Percentiles rank a stretch among this genome's conserved stretches.
phyloP scores from a whole-genome alignment of 192 early-diverging fungal species.

The Obelidium mucronatum region DNA sequence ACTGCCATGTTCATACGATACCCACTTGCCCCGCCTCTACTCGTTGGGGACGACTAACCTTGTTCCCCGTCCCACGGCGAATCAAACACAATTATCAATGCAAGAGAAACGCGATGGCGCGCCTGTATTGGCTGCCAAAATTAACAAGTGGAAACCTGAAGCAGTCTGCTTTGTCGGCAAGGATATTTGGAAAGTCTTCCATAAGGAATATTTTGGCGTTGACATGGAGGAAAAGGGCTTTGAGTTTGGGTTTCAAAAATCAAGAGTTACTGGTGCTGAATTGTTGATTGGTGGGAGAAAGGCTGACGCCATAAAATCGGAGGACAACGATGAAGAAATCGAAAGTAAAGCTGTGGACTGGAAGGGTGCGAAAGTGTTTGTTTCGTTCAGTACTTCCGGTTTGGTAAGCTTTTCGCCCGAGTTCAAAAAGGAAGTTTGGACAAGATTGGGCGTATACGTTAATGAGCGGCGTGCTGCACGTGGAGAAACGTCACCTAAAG shows the following conservation, averaged over 20 bases:
- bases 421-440: constrained; percentile 19
- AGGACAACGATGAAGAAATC: not conserved
- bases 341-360: not conserved
- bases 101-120: constrained; percentile 26
- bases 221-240: constrained; percentile 29
- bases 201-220: constrained; percentile 36
- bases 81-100: constrained; percentile 19
- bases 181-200: constrained; percentile 39
- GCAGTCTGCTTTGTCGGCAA: constrained; percentile 37
- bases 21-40: constrained; percentile 26
- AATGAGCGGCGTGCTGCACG: constrained; percentile 26
- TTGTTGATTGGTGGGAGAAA: constrained; percentile 4
- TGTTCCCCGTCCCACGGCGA: constrained; percentile 32
- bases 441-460: constrained; percentile 21
- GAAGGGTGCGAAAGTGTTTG: constrained; percentile 35
- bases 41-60: constrained; percentile 36
- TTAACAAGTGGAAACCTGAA: constrained; percentile 23
- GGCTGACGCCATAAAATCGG: not conserved
- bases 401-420: constrained; percentile 27
- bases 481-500: constrained; percentile 29
- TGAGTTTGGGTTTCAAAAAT: constrained; percentile 36
- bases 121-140: constrained; percentile 25
- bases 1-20: constrained; percentile 7
- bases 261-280: not conserved
- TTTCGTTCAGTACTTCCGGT: constrained; percentile 32